Evolutionary conservation across 108 stramenopile genomes (phyloP).

Genomic region (Poteriospumella lacustris): DNA sequence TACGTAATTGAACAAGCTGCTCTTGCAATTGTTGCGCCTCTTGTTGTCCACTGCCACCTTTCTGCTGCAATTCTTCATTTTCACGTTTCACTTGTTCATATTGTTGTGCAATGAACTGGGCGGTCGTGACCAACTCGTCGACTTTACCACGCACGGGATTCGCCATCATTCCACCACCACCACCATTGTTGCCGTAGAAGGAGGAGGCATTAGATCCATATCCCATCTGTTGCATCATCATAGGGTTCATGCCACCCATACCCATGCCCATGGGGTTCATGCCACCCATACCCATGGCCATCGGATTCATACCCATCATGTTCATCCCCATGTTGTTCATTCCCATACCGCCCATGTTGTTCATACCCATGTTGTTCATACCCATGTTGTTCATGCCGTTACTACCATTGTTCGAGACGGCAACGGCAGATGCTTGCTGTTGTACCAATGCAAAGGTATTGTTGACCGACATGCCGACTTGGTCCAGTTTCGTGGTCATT

Average conservation of each 20-base stretch:
- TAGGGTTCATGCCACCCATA: not conserved
- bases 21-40: too few species aligned
- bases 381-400: not conserved
- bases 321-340: not conserved
- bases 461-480: not conserved
- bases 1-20: too few species aligned
- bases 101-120: not conserved
- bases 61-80: too few species aligned
- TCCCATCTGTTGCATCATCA: not conserved
- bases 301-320: not conserved
- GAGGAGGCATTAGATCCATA: not conserved
- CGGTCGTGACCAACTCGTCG: not conserved
- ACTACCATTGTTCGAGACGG: not conserved
- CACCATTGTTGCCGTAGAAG: not conserved
- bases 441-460: not conserved
- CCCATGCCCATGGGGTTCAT: not conserved
- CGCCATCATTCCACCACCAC: not conserved
- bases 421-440: not conserved
- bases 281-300: not conserved
- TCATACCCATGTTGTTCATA: not conserved
- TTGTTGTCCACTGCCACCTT: too few species aligned
- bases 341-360: not conserved
- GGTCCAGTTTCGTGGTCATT: not conserved
- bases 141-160: not conserved
- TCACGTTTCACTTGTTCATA: not conserved